Evolutionary conservation across 257 asterid genomes (phyloP), one percentile per base, ranked within the genome.

Genomic region (Orobanche coerulescens): DNA sequence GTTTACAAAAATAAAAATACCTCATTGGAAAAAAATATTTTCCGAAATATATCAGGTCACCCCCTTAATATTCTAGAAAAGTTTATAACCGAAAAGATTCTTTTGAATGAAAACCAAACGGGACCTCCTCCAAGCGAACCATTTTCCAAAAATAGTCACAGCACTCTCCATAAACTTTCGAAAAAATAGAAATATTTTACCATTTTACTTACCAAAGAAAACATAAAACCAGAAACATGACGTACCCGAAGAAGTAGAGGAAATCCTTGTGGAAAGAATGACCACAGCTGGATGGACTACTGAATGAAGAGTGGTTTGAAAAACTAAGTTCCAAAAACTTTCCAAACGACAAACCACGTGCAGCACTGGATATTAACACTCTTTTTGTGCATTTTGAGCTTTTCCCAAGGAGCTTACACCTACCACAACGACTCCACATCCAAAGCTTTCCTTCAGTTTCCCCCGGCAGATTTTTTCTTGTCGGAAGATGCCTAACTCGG

Each of bases 401-500:
- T 52, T 80, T 88, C 47, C 66, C 76, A 36, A 48, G 71, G 63
- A 71, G 62, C 73, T 82, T 87, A 76, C 92, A 85, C 70, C 78
- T 78, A 52, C 93, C 90, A 74, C 98, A 92, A 7, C 94, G 94
- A 71, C 98, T 92, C 98, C 98, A 92, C 98, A 92, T 92, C 98
- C 98, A 92, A 70, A 92, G 89, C 85, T 86, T 86, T 73, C 95
- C 86, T 59, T 86, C 95, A 51, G 73, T 66, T 78, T 79, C 94
- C 43, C 98, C 96, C 19, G 95, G 85, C 51, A 92, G 78, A 61
- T 71, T 39, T 68, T 76, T 79, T 20, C 61, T 76, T 30, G 60
- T 55, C 25, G 90, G 88, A 28, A 88, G 91, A 48, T 67, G 84
- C 61, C 77, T 79, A 72, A 86, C 90, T 86, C 77, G 94, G 67